Evolutionary conservation across 2,329 filamentous ascomycete species (phyloP), one percentile per base, ranked within the genome.

Genomic region (Orbilia oligospora): DNA sequence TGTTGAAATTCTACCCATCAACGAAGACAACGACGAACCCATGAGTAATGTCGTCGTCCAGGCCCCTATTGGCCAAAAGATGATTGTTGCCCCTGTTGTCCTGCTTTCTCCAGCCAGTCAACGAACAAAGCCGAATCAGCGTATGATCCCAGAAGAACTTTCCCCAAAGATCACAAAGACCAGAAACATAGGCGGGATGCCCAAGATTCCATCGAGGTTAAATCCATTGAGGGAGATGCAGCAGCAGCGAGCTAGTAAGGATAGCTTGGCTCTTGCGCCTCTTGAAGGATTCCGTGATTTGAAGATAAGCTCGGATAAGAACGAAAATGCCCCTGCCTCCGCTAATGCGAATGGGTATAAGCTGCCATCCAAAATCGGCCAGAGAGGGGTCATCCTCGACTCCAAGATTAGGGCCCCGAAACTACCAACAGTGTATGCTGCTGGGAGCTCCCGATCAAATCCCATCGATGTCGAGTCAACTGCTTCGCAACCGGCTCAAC

Each of bases 271-370:
- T 65, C 46, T 78, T 58, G 75, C 75, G 14, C 75, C 75, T 44
- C 68, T 78, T 12, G 75, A 78, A 36, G 75, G 68, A 49, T 78
- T 78, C 68, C 75, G 75, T 69, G 75, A 78, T 69, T 72, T 78
- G 68, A 78, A 78, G 75, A 78, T 78, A 78, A 72, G 75, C 63
- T 72, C 75, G n/a, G 75, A 78, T 18, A 72, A 72, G 48, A 71
- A 69, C 46, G 75, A 78, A 63, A 78, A 72, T 44, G 68, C 68
- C 12, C n/a, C 68, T 24, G n/a, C 58, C 44, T 48, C 75, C 12
- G 46, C 53, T 30, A 72, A 64, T 36, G 53, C 63, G 53, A 56
- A 56, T 58, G 75, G 75, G 48, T 78, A 78, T 78, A 78, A 78
- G 75, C 55, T 78, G 38, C 75, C 75, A 30, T 78, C 75, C 22